These are phyloP conservation scores for Russula emetica DNA, from an alignment of 768 basidiomycete genomes.

Conservation along the genomic window DNA sequence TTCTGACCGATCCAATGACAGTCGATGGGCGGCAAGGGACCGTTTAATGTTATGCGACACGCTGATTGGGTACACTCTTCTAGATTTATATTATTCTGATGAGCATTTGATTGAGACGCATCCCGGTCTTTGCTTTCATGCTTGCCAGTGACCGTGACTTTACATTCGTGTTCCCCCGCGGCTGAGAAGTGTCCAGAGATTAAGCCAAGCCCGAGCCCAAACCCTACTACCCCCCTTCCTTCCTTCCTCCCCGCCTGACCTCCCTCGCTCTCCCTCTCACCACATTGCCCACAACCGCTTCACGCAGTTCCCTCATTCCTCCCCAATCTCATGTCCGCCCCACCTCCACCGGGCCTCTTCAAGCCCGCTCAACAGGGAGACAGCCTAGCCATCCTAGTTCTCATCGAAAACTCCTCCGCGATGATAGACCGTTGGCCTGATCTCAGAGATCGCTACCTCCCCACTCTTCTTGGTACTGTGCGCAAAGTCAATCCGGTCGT, in stretches of 20 bases:
- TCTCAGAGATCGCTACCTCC: slow-evolving; percentile 29
- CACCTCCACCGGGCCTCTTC: slow-evolving; percentile 26
- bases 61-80: slow-evolving; percentile 19
- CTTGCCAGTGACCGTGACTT: slow-evolving; percentile 4
- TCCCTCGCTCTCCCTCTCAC: neutral
- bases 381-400: slow-evolving; percentile 25
- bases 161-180: slow-evolving; percentile 21
- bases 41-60: slow-evolving; percentile 18
- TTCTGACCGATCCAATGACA: slow-evolving; percentile 25
- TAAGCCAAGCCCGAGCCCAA: slow-evolving; percentile 17
- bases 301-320: slow-evolving; percentile 3
- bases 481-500: slow-evolving; percentile 27
- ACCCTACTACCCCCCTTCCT: slow-evolving; percentile 13
- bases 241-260: slow-evolving; percentile 9
- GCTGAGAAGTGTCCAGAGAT: slow-evolving; percentile 15
- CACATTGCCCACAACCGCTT: slow-evolving; percentile 10
- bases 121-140: slow-evolving; percentile 20
- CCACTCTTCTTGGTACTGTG: slow-evolving; percentile 28
- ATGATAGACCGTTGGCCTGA: slow-evolving; percentile 29
- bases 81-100: slow-evolving; percentile 27
- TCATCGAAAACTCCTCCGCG: slow-evolving; percentile 28
- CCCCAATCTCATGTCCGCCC: slow-evolving; percentile 16
- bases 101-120: slow-evolving; percentile 18
- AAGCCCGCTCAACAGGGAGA: slow-evolving; percentile 23
- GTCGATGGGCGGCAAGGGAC: slow-evolving; percentile 24